These are phyloP conservation scores for Microcos paniculata DNA, from an alignment of 345 rosid genomes.

Conservation along the genomic window DNA sequence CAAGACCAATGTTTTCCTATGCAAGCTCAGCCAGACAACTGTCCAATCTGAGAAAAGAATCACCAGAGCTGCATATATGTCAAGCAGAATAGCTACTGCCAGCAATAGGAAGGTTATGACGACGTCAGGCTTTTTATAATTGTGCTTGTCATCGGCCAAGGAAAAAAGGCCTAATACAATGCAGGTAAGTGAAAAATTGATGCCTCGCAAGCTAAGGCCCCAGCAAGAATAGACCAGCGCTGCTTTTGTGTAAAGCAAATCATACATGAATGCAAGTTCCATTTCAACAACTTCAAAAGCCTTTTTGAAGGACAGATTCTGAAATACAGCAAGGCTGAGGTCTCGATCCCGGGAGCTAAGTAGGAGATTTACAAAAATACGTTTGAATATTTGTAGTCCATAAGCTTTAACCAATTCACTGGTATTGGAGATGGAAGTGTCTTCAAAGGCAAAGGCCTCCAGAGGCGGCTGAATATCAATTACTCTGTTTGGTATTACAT, in stretches of 20 bases:
- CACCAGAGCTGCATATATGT: neutral
- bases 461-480: neutral
- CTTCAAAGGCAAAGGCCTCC: neutral
- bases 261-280: slow-evolving; percentile 42
- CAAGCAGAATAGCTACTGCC: slow-evolving; percentile 20
- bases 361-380: slow-evolving; percentile 26
- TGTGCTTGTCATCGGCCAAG: neutral
- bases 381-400: slow-evolving; percentile 15
- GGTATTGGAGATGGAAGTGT: neutral
- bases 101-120: slow-evolving; percentile 13
- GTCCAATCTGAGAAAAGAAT: slow-evolving; percentile 25
- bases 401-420: slow-evolving; percentile 3
- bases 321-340: slow-evolving; percentile 17
- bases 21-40: neutral
- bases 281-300: slow-evolving; percentile 35
- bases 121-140: neutral
- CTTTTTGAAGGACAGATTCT: neutral
- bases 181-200: slow-evolving; percentile 10
- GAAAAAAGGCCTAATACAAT: slow-evolving; percentile 8
- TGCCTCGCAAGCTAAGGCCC: slow-evolving; percentile 12
- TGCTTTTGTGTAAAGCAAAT: slow-evolving; percentile 34
- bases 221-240: slow-evolving; percentile 11
- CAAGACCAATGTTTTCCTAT: neutral
- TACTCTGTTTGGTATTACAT: neutral
- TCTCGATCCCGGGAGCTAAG: slow-evolving; percentile 17